Conservation (phyloP, 2,329 filamentous ascomycete genomes). For the Dothideomycetes sp. region DNA sequence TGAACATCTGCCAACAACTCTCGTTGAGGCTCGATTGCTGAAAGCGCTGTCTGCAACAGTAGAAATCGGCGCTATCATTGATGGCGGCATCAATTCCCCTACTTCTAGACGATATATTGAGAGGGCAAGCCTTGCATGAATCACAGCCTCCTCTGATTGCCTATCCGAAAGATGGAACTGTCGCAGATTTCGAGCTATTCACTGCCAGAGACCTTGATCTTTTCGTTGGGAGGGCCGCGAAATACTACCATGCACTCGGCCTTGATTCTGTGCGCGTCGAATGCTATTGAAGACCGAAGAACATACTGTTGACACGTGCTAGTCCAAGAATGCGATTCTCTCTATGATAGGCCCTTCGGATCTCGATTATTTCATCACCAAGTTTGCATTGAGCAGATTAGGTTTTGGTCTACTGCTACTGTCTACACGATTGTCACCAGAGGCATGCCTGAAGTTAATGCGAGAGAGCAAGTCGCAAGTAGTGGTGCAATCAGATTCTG, state of each 20-base stretch:
- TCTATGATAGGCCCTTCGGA: neutral
- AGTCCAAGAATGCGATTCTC: neutral
- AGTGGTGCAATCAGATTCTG: slow-evolving; percentile 15
- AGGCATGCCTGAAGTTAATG: slow-evolving; percentile 39
- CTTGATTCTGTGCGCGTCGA: neutral
- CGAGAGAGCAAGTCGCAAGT: slow-evolving; percentile 25
- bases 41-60: neutral
- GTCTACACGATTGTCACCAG: slow-evolving; percentile 41
- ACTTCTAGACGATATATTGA: neutral
- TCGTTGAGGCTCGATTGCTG: neutral
- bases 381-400: slow-evolving; percentile 42
- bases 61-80: neutral
- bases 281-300: too few relatives aligned
- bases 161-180: neutral
- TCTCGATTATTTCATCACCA: slow-evolving; percentile 36
- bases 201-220: neutral
- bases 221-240: neutral
- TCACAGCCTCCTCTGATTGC: neutral
- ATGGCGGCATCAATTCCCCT: neutral
- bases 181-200: neutral
- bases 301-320: neutral
- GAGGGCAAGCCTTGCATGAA: neutral
- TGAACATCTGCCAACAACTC: neutral
- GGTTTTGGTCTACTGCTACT: slow-evolving; percentile 45
- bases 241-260: neutral